Conservation (phyloP, 2,329 filamentous ascomycete genomes). For the Allantophomopsis lycopodina region DNA sequence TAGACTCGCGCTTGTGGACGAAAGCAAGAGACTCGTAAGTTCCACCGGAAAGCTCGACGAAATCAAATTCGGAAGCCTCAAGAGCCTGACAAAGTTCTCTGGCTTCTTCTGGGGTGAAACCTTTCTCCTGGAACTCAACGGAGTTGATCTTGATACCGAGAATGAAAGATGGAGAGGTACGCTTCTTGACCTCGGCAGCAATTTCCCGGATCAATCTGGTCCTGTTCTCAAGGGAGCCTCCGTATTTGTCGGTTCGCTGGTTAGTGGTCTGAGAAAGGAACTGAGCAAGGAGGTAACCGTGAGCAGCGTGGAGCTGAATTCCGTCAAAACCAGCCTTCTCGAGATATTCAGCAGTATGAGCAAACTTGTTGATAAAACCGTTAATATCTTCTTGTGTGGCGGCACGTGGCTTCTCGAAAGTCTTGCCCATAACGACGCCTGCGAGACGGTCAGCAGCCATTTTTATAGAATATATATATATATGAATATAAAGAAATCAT, state of each 20-base stretch:
- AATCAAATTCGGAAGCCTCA: constrained; percentile 41
- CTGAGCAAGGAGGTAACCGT: constrained; percentile 18
- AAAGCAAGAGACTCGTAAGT: constrained; percentile 36
- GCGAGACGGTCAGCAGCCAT: not conserved
- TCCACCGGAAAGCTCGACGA: constrained; percentile 55
- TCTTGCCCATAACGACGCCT: constrained; percentile 27
- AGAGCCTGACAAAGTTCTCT: constrained; percentile 33
- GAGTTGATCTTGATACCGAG: constrained; percentile 42
- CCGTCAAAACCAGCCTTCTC: constrained; percentile 47
- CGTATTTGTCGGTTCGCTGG: constrained; percentile 16
- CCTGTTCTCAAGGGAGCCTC: constrained; percentile 16
- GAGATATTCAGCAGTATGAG: constrained; percentile 45
- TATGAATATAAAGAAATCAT: not conserved
- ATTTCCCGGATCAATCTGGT: constrained; percentile 37
- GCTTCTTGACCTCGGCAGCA: constrained; percentile 41
- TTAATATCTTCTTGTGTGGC: constrained; percentile 40
- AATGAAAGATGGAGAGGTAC: constrained; percentile 23
- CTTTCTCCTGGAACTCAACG: constrained; percentile 41
- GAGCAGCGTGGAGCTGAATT: constrained; percentile 20
- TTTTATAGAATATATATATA: no score
- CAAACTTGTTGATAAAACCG: constrained; percentile 43
- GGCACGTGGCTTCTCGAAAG: constrained; percentile 36
- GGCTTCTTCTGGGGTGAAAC: constrained; percentile 43
- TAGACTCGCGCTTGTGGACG: constrained; percentile 21
- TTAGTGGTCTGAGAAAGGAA: constrained; percentile 16